Conservation (phyloP, 176 grass and related monocot species). For the Sorghum bicolor region Sorghum_bicolor_NCBIv3 NC_012873.2:4963001-4963500, state of each 20-base stretch:
- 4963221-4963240: not conserved
- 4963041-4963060: not conserved
- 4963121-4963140: slow-evolving; percentile 39
- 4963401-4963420: not conserved
- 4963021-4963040: slow-evolving; percentile 50
- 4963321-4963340: not conserved
- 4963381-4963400: not conserved
- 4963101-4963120: slow-evolving; percentile 32
- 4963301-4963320: slow-evolving; percentile 23
- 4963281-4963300: not conserved
- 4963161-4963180: slow-evolving; percentile 66
- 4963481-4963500: slow-evolving; percentile 2
- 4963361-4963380: not conserved
- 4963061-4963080: slow-evolving; percentile 41
- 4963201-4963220: slow-evolving; percentile 31
- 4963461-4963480: slow-evolving; percentile 29
- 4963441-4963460: slow-evolving; percentile 23
- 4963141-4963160: slow-evolving; percentile 27
- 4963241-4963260: not conserved
- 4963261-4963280: no score
- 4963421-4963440: not conserved
- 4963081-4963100: slow-evolving; percentile 38
- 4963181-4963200: slow-evolving; percentile 45
- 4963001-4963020: slow-evolving; percentile 47
- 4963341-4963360: not conserved